These are phyloP conservation scores for Omphalea diandra DNA, from an alignment of 441 rosid species.

Conservation along the genomic window DNA sequence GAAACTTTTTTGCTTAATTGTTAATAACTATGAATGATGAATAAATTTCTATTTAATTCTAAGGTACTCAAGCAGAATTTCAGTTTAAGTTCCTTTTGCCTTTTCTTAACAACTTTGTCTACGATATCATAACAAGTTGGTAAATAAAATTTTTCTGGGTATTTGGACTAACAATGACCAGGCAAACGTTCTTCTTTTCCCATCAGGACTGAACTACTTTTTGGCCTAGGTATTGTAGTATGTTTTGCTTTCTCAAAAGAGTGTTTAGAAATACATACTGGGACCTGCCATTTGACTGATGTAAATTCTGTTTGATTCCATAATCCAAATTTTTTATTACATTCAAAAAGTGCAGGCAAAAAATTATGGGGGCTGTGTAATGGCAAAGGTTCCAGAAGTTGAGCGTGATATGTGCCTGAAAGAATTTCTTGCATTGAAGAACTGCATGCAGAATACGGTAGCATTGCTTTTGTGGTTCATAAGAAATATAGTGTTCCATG, in stretches of 20 bases:
- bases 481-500: conserved; percentile 5
- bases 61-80: background rate
- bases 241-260: background rate
- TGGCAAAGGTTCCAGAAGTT: conserved; percentile 77
- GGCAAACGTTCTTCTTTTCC: background rate
- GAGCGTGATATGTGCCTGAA: conserved; percentile 78
- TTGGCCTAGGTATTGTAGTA: background rate
- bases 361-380: conserved; percentile 83
- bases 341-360: conserved; percentile 54
- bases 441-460: conserved; percentile 94
- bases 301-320: conserved; percentile 11
- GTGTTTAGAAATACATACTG: background rate
- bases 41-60: background rate
- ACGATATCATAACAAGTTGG: background rate
- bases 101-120: background rate
- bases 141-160: background rate
- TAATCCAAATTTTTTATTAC: conserved; percentile 15
- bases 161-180: conserved; percentile 11
- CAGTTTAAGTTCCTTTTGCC: background rate
- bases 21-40: background rate
- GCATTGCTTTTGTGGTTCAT: conserved; percentile 12
- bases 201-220: background rate
- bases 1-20: no score
- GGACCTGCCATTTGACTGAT: background rate
- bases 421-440: conserved; percentile 74